A percentile compares a stretch with the other conserved stretches of the same genome.
Evolutionary conservation across 345 rosid genomes (phyloP).

Genomic region (Gossypium mustelinum): DNA sequence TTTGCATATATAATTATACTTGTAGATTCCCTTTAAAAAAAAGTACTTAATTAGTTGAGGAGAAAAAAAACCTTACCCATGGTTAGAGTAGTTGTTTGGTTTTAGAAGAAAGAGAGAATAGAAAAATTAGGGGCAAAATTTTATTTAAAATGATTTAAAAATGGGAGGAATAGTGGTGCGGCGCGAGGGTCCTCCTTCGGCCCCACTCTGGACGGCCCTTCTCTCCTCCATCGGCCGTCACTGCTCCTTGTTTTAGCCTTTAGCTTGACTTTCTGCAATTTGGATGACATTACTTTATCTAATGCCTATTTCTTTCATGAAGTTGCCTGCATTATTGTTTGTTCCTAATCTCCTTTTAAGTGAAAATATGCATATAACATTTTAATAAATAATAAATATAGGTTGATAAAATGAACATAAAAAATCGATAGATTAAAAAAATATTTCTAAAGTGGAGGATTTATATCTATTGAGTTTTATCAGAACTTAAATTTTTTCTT

Average conservation of each 20-base stretch:
- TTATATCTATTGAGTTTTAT: background rate
- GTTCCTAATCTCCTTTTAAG: no score
- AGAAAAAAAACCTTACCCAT: no score
- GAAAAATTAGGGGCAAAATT: background rate
- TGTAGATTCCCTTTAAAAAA: no score
- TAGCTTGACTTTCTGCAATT: background rate
- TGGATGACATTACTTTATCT: background rate
- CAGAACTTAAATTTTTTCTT: background rate
- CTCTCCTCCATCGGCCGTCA: background rate
- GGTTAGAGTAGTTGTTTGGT: background rate
- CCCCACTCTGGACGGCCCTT: conserved; percentile 25
- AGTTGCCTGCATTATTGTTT: background rate
- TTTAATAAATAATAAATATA: no score
- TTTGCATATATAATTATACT: no score
- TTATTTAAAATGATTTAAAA: background rate
- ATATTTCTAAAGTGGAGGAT: no score
- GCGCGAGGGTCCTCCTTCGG: conserved; percentile 37
- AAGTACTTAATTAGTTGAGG: no score
- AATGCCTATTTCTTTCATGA: background rate
- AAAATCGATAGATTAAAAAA: no score
- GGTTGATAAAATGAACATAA: no score
- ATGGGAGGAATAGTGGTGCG: conserved; percentile 25
- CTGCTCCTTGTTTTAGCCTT: background rate
- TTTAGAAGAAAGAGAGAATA: background rate
- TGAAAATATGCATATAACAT: no score